A percentile compares a stretch with the other conserved stretches of the same genome.
Conservation (phyloP, 345 rosid genomes). For the Citrus unshiu region DNA sequence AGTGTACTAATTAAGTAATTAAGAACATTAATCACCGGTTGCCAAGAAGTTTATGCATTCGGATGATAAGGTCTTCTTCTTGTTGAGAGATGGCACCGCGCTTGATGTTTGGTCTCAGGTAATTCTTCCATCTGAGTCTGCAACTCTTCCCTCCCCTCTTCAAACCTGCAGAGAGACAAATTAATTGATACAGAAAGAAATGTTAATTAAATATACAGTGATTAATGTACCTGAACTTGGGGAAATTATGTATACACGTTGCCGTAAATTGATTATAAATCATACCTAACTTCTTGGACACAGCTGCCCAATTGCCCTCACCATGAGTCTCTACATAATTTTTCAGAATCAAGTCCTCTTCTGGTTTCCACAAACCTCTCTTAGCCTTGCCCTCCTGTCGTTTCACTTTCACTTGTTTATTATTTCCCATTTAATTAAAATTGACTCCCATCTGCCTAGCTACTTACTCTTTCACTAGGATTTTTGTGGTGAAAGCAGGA, state of each 20-base stretch:
- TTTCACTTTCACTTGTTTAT: slow-evolving; percentile 36
- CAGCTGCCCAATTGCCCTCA: slow-evolving; percentile 81
- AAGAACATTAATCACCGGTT: slow-evolving; percentile 40
- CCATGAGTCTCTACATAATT: slow-evolving; percentile 70
- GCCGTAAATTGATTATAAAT: background rate
- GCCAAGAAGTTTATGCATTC: slow-evolving; percentile 89
- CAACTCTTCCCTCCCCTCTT: slow-evolving; percentile 87
- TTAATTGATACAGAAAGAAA: background rate
- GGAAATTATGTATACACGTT: too few species aligned
- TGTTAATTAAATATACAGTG: too few species aligned
- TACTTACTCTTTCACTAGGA: background rate
- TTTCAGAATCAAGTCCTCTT: slow-evolving; percentile 70
- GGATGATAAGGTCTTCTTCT: slow-evolving; percentile 81
- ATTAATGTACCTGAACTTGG: too few species aligned
- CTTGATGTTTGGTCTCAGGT: slow-evolving; percentile 75
- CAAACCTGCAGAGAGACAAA: slow-evolving; percentile 36
- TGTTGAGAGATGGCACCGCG: slow-evolving; percentile 72
- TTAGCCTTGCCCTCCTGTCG: slow-evolving; percentile 20
- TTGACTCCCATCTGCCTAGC: background rate
- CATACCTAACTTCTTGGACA: slow-evolving; percentile 62
- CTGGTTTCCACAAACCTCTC: slow-evolving; percentile 88
- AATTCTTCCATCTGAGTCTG: slow-evolving; percentile 85
- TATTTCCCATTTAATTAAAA: slow-evolving; percentile 27
- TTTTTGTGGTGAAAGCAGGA: background rate
- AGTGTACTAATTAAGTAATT: background rate